phyloP scores from a whole-genome alignment of 2,329 filamentous ascomycete species.

The Colletotrichum brevisporum region DNA sequence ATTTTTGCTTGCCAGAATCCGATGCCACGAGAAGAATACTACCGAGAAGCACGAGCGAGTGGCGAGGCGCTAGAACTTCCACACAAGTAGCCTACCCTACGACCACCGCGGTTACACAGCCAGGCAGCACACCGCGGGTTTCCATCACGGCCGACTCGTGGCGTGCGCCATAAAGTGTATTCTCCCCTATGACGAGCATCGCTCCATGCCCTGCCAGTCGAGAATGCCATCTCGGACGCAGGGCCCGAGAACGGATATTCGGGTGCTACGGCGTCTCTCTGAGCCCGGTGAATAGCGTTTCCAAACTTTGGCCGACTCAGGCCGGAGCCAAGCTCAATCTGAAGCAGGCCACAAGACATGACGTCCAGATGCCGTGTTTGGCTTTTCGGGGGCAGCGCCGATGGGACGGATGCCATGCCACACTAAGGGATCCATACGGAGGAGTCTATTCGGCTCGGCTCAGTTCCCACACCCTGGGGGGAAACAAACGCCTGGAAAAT shows the following conservation, averaged over 20 bases:
- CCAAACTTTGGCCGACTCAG: conserved; percentile 25
- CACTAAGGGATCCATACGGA: conserved; percentile 12
- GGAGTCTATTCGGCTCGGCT: background rate
- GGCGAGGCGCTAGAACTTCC: conserved; percentile 3
- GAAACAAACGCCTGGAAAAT: conserved; percentile 2
- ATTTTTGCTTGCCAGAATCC: conserved; percentile 7
- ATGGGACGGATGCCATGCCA: conserved; percentile 28
- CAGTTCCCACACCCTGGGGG: background rate
- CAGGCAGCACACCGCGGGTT: background rate
- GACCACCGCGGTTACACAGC: too few species aligned
- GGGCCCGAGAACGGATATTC: conserved; percentile 25
- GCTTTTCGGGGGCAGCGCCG: conserved; percentile 17
- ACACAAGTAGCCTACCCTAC: too few species aligned
- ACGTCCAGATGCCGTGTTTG: conserved; percentile 29
- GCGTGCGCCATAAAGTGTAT: background rate
- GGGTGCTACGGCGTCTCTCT: conserved; percentile 29
- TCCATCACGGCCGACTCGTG: conserved; percentile 8
- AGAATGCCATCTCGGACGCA: background rate
- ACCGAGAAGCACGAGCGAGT: conserved; percentile 4
- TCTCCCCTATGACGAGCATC: conserved; percentile 12
- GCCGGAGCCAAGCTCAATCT: conserved; percentile 25
- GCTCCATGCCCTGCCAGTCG: background rate
- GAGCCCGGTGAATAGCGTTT: conserved; percentile 29
- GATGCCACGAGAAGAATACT: background rate
- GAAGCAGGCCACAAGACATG: conserved; percentile 34